Conservation (phyloP, 1,284 basidiomycete species). For the Heterobasidion irregulare region DNA sequence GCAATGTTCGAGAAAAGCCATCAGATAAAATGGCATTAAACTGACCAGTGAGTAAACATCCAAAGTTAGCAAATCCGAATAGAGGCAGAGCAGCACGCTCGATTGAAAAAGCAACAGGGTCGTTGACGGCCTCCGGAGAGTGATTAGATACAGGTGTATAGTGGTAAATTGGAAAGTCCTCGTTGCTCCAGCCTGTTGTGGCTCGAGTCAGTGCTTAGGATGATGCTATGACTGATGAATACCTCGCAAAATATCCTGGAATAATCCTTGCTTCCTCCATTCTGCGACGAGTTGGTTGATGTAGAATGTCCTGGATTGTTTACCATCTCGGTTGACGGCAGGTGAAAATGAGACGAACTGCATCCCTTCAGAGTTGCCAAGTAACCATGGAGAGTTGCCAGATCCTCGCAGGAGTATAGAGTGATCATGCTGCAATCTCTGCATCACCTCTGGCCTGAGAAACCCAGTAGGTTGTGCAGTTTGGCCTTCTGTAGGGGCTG, state of each 20-base stretch:
- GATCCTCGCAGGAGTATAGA: not conserved
- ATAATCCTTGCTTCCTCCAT: not conserved
- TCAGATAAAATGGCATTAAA: not conserved
- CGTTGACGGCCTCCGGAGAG: not conserved
- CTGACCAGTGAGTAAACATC: not conserved
- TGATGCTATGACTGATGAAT: not conserved
- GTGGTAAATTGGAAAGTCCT: not conserved
- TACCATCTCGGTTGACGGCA: not conserved
- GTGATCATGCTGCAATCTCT: not conserved
- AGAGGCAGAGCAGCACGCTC: not conserved
- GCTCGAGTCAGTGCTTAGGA: no score
- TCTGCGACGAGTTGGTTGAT: not conserved
- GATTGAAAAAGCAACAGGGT: not conserved
- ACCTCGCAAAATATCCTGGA: not conserved
- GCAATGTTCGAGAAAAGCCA: not conserved
- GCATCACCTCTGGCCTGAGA: not conserved
- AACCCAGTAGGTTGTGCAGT: not conserved
- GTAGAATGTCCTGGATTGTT: not conserved
- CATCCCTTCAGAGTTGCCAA: not conserved
- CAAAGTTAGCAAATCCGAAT: not conserved
- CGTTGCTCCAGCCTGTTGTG: not conserved
- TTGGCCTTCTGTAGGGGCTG: not conserved
- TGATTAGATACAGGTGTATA: not conserved
- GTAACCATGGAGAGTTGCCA: not conserved
- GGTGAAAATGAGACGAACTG: not conserved